Conservation (phyloP, 371 early-diverging fungal genomes). For the Smittium culicis region DNA sequence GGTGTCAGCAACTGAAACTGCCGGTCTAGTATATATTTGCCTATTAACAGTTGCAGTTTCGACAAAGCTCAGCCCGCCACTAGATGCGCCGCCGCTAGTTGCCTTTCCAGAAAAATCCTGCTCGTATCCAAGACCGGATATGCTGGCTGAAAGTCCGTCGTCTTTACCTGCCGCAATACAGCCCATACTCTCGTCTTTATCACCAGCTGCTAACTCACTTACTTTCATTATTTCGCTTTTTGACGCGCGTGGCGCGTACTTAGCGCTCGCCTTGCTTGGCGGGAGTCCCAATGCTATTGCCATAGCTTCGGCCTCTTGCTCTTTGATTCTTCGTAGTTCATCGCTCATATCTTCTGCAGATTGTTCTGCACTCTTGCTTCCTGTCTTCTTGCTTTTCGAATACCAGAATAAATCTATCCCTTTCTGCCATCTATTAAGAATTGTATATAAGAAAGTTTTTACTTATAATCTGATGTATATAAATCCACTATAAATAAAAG, state of each 20-base stretch:
- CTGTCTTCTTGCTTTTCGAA: not conserved
- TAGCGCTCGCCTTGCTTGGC: not conserved
- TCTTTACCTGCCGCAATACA: no score
- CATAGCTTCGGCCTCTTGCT: not conserved
- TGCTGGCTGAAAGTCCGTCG: no score
- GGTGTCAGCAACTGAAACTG: no score
- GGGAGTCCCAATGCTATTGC: not conserved
- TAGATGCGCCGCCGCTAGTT: no score
- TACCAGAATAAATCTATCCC: conserved; percentile 1
- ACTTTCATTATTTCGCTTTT: not conserved
- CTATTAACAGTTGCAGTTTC: no score
- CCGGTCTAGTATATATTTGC: no score
- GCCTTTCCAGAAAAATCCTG: no score
- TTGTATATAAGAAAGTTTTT: not conserved
- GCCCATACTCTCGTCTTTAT: not conserved
- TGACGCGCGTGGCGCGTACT: not conserved
- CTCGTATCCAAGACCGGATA: no score
- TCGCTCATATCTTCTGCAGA: not conserved
- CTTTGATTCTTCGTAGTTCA: not conserved
- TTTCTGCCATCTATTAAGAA: not conserved
- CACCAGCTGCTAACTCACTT: not conserved
- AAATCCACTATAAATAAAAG: no score
- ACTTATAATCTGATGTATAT: no score
- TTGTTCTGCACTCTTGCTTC: not conserved
- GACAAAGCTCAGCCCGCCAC: no score